These are phyloP conservation scores for Niebla homalea DNA, from an alignment of 495 filamentous ascomycete genomes.

Conservation along the genomic window DNA sequence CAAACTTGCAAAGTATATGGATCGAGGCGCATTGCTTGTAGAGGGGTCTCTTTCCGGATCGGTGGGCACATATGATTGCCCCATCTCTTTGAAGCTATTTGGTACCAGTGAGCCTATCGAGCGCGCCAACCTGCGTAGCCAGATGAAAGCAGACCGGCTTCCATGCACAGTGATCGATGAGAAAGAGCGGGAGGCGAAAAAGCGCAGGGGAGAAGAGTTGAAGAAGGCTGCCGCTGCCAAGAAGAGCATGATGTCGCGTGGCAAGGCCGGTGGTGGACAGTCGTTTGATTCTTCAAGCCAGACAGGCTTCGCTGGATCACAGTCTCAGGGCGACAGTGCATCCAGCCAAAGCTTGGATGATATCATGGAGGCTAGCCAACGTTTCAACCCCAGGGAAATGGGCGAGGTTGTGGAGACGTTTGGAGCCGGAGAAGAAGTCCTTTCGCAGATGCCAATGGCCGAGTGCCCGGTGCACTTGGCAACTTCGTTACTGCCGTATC, in stretches of 20 bases:
- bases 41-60: slow-evolving; percentile 54
- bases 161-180: slow-evolving; percentile 33
- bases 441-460: slow-evolving; percentile 63
- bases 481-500: slow-evolving; percentile 65
- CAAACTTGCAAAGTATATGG: slow-evolving; percentile 63
- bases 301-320: slow-evolving; percentile 10
- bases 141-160: slow-evolving; percentile 49
- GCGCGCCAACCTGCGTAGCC: slow-evolving; percentile 39
- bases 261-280: slow-evolving; percentile 14
- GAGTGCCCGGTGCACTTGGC: slow-evolving; percentile 47
- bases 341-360: slow-evolving; percentile 40
- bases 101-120: slow-evolving; percentile 43
- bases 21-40: slow-evolving; percentile 38
- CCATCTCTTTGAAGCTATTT: slow-evolving; percentile 52
- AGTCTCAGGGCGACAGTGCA: slow-evolving; percentile 14
- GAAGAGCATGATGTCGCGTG: slow-evolving; percentile 18
- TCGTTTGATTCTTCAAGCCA: slow-evolving; percentile 4
- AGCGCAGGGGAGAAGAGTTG: slow-evolving; percentile 28
- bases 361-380: slow-evolving; percentile 52
- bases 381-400: slow-evolving; percentile 55
- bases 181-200: slow-evolving; percentile 37
- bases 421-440: slow-evolving; percentile 50
- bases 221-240: slow-evolving; percentile 25
- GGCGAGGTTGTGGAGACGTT: slow-evolving; percentile 56
- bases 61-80: slow-evolving; percentile 55